Conservation (phyloP, 1,139 yeast genomes). For the Debaryomycetaceae sp. region DNA sequence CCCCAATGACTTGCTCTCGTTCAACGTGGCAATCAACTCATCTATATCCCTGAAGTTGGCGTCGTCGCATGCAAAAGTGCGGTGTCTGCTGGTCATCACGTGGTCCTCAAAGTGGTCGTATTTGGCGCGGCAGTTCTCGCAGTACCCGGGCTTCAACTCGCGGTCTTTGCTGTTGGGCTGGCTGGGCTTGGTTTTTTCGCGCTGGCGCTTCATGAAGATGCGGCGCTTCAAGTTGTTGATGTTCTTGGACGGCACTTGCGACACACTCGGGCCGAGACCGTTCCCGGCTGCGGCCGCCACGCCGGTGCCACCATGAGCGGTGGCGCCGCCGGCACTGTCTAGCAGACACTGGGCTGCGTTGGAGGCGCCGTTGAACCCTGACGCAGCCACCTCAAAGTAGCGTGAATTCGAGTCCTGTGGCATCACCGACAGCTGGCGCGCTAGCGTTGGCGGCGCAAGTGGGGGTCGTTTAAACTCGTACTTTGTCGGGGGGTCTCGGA, state of each 20-base stretch:
- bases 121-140: conserved; percentile 90
- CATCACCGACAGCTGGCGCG: conserved; percentile 28
- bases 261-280: conserved; percentile 65
- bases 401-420: conserved; percentile 34
- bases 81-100: conserved; percentile 64
- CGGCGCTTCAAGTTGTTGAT: conserved; percentile 55
- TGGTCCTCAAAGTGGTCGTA: conserved; percentile 82
- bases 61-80: conserved; percentile 72
- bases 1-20: conserved; percentile 40
- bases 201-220: conserved; percentile 41
- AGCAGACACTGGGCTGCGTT: conserved; percentile 36
- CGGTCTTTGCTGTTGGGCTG: conserved; percentile 16
- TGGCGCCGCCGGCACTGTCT: conserved; percentile 41
- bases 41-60: conserved; percentile 76
- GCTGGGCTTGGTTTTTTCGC: conserved; percentile 15
- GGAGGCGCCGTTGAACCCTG: conserved; percentile 71
- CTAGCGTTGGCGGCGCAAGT: conserved; percentile 15
- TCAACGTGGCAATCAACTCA: conserved; percentile 49
- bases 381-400: conserved; percentile 68
- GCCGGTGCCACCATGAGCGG: conserved; percentile 15
- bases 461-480: conserved; percentile 20
- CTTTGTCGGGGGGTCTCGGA: conserved; percentile 2
- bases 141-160: conserved; percentile 60
- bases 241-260: conserved; percentile 67
- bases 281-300: conserved; percentile 34